Base-by-base conservation (phyloP, 345 rosid species). In the Passiflora organensis region DNA sequence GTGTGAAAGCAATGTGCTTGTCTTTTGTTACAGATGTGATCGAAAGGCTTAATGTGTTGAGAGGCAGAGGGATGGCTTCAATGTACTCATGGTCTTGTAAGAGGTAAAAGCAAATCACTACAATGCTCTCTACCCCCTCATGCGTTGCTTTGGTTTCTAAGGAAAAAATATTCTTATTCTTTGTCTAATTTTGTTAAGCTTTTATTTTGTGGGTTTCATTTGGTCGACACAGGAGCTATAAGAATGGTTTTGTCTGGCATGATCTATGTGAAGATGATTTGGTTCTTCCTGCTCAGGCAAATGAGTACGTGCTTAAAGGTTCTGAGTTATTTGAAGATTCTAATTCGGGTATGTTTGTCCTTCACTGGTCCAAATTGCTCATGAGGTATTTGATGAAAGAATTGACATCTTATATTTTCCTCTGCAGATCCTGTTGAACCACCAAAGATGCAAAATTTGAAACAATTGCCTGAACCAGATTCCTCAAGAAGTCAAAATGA, bases 211-310 rank as follows among this genome's bases (percentile, higher is more conserved):
- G 24, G 20, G 5, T 19, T 51, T 38, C 17, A 13, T 45, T 6
- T 49, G 16, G 16, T 42, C 48, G 41, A 21, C 60, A 77, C 80
- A 94, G 96, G 74, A 89, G 86, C 86, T 94, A 85, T 70, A 94
- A 87, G 73, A 93, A 80, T 73, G 99, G 97, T 67, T 89, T 81
- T 72, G 97, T 93, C 6, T 93, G 99, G 99, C 96, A 93, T 68
- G 99, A 93, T 56, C 87, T 93, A 5, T 65, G 76, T 24, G 91
- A 79, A 64, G 97, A 93, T 62, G 99, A 93, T 50, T 59, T 85
- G 20, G 83, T 93, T 67, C 68, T 86, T 58, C 99, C 97, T 5
- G 86, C 87, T 46, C 86, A 93, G 70, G 91, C 95, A 54, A 82
- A 71, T 68, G 99, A 93, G 53, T 93, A 89, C 25, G 85, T 93